These are phyloP conservation scores for Debaryomyces udenii DNA, from an alignment of 1,139 yeast species.

Conservation along the genomic window DNA sequence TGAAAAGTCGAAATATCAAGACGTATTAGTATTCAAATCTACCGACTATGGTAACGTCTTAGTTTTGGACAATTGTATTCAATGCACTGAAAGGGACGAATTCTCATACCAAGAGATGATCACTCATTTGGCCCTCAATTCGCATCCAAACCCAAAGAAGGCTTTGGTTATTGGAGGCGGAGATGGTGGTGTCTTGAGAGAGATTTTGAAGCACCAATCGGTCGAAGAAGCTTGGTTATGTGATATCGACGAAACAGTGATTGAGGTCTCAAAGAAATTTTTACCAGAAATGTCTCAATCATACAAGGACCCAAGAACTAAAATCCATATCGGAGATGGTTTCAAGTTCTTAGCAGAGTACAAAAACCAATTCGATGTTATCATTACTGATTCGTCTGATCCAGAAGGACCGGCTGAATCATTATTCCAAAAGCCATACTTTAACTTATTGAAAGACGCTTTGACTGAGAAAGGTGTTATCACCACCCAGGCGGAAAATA, in stretches of 20 bases:
- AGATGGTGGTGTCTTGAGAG: slow-evolving; percentile 95
- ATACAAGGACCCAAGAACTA: slow-evolving; percentile 79
- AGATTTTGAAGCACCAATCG: slow-evolving; percentile 80
- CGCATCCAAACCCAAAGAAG: slow-evolving; percentile 87
- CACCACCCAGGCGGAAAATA: slow-evolving; percentile 88
- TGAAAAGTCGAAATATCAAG: slow-evolving; percentile 85
- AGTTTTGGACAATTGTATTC: slow-evolving; percentile 88
- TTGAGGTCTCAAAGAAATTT: slow-evolving; percentile 77
- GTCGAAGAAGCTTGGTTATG: slow-evolving; percentile 87
- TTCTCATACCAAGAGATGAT: slow-evolving; percentile 96
- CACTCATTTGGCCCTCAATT: slow-evolving; percentile 83
- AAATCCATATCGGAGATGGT: slow-evolving; percentile 86
- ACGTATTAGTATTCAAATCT: slow-evolving; percentile 84
- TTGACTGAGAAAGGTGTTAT: slow-evolving; percentile 86
- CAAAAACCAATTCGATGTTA: slow-evolving; percentile 76
- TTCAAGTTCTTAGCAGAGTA: slow-evolving; percentile 84
- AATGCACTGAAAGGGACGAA: slow-evolving; percentile 93
- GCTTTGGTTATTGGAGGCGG: slow-evolving; percentile 96
- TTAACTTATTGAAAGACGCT: slow-evolving; percentile 75
- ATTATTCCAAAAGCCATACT: slow-evolving; percentile 84
- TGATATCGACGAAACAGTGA: slow-evolving; percentile 91
- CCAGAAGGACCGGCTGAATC: slow-evolving; percentile 97
- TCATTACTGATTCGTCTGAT: slow-evolving; percentile 92
- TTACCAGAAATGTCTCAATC: slow-evolving; percentile 84
- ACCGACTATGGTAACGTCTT: slow-evolving; percentile 88